These are phyloP conservation scores for Mycena floridula DNA, from an alignment of 768 basidiomycete species.

Conservation along the genomic window DNA sequence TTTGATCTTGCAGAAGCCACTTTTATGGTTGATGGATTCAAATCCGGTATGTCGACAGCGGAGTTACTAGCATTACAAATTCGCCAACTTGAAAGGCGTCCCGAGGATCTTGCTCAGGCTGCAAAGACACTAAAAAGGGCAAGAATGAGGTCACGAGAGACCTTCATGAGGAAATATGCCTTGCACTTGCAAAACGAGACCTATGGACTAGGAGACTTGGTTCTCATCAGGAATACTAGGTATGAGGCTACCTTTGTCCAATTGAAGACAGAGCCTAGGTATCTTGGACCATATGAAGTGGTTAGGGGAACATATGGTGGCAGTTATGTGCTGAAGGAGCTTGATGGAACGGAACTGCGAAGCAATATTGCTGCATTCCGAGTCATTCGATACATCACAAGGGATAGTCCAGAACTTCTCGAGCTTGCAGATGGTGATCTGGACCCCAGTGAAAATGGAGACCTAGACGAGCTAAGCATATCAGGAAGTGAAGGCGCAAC, in stretches of 20 bases:
- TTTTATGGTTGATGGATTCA: slow-evolving; percentile 19
- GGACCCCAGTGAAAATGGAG: no score
- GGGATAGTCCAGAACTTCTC: no score
- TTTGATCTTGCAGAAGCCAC: slow-evolving; percentile 25
- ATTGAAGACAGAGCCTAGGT: slow-evolving; percentile 11
- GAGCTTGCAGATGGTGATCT: no score
- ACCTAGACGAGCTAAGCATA: no score
- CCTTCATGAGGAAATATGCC: slow-evolving; percentile 13
- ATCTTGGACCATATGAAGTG: slow-evolving; percentile 17
- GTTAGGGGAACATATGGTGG: slow-evolving; percentile 4
- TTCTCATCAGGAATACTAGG: slow-evolving; percentile 14
- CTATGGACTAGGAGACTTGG: not conserved
- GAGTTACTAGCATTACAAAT: slow-evolving; percentile 18
- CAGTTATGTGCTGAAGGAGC: slow-evolving; percentile 1
- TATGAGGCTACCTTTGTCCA: no score
- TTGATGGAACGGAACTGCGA: not conserved
- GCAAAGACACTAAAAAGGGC: slow-evolving; percentile 10
- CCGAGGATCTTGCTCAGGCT: slow-evolving; percentile 13
- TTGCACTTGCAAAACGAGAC: not conserved
- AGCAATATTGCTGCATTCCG: not conserved
- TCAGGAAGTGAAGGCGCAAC: no score
- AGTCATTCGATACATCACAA: slow-evolving; percentile 1
- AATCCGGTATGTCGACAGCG: slow-evolving; percentile 2
- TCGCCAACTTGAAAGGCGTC: slow-evolving; percentile 15
- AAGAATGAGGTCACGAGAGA: slow-evolving; percentile 15